Evolutionary conservation across 305 asterid species (phyloP).

Genomic region (Fraxinus sp.): DNA sequence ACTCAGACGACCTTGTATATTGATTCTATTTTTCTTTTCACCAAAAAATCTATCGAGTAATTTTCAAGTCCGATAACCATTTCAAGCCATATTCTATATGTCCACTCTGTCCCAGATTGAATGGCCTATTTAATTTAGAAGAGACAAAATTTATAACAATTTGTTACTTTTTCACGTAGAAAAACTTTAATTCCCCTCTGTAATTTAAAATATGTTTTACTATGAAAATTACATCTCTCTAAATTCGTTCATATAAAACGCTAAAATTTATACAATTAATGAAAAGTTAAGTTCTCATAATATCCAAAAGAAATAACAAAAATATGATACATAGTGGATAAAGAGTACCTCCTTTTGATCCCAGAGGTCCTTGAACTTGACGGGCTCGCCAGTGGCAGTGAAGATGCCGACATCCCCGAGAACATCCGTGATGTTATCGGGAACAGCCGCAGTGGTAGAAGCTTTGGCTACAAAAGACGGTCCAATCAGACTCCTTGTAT

Average conservation of each 20-base stretch:
- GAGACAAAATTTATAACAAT: not conserved
- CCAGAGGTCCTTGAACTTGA: slow-evolving; percentile 70
- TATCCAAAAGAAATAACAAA: not conserved
- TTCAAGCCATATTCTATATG: not conserved
- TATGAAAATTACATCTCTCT: not conserved
- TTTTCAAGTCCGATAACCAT: not conserved
- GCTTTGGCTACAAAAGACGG: slow-evolving; percentile 30
- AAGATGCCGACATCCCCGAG: slow-evolving; percentile 66
- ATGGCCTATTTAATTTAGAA: not conserved
- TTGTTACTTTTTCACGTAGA: not conserved
- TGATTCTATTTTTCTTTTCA: not conserved
- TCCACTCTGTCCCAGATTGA: not conserved
- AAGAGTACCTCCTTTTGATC: slow-evolving; percentile 67
- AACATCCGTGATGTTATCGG: slow-evolving; percentile 43
- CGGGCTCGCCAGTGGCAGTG: slow-evolving; percentile 66
- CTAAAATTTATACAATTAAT: not conserved
- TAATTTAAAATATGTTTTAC: not conserved
- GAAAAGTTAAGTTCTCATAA: not conserved
- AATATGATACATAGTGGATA: not conserved
- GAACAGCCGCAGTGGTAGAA: slow-evolving; percentile 38
- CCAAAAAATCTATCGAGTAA: not conserved
- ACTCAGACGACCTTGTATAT: not conserved
- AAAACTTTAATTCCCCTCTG: not conserved
- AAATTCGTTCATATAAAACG: not conserved
- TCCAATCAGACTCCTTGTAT: slow-evolving; percentile 18